These are phyloP conservation scores for Kazachstania sp. DNA, from an alignment of 1,139 yeast species.

Conservation along the genomic window DNA sequence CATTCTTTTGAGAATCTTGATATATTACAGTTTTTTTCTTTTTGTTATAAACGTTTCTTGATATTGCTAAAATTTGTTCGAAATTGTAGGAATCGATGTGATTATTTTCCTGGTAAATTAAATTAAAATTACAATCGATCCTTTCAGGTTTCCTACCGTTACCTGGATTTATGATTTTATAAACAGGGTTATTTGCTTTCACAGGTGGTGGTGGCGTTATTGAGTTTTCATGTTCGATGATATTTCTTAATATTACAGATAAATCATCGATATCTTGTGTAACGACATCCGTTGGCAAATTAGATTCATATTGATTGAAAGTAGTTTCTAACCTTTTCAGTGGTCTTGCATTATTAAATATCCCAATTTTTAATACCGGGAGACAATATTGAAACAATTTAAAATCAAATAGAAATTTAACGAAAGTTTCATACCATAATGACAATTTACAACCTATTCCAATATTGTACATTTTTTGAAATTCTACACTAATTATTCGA, in stretches of 20 bases:
- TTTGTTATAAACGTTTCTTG: slow-evolving; percentile 32
- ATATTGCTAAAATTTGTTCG: slow-evolving; percentile 52
- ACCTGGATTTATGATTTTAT: slow-evolving; percentile 39
- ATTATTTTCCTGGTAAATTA: slow-evolving; percentile 39
- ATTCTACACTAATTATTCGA: no score
- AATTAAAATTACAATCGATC: slow-evolving; percentile 52
- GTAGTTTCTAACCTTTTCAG: slow-evolving; percentile 2
- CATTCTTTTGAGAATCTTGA: background rate
- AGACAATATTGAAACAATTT: slow-evolving; percentile 49
- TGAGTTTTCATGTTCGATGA: no score
- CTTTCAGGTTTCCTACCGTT: slow-evolving; percentile 60
- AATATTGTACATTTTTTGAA: slow-evolving; percentile 45
- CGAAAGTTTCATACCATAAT: slow-evolving; percentile 73
- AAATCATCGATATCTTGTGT: no score
- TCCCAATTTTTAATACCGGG: slow-evolving; percentile 54
- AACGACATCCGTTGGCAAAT: background rate
- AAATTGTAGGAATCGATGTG: slow-evolving; percentile 51
- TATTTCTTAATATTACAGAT: no score
- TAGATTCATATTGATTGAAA: background rate
- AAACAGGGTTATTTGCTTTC: slow-evolving; percentile 29
- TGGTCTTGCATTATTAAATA: slow-evolving; percentile 30
- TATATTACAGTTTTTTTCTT: background rate
- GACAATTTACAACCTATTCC: slow-evolving; percentile 65
- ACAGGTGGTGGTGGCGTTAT: no score
- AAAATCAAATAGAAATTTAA: slow-evolving; percentile 48